Conservation (phyloP, 179 eudicot species). For the Beta lomatogona region DNA sequence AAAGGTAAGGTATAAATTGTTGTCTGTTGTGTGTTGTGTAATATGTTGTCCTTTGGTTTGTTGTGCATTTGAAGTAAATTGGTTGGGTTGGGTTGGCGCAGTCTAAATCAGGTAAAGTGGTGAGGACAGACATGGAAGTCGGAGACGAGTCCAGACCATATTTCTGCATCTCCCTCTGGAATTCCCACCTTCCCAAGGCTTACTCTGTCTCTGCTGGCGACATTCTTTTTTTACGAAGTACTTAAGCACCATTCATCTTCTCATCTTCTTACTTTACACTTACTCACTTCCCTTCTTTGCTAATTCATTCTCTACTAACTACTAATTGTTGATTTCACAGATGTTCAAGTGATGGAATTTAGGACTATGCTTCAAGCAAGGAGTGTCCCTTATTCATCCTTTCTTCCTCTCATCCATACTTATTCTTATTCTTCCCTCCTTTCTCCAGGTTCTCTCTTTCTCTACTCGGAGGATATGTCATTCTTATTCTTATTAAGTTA, state of each 20-base stretch:
- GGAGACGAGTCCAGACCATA: slow-evolving; percentile 77
- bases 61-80: too few species aligned
- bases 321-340: slow-evolving; percentile 31
- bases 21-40: too few species aligned
- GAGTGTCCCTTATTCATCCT: slow-evolving; percentile 58
- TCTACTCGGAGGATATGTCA: background rate
- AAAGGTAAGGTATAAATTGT: too few species aligned
- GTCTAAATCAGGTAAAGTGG: slow-evolving; percentile 56
- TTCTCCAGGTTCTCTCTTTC: slow-evolving; percentile 41
- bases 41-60: too few species aligned
- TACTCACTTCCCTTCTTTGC: background rate
- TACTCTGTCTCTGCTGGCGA: slow-evolving; percentile 52
- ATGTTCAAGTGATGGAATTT: slow-evolving; percentile 60
- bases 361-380: slow-evolving; percentile 62
- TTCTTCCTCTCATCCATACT: slow-evolving; percentile 54
- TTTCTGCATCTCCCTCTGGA: slow-evolving; percentile 76
- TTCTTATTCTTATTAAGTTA: background rate
- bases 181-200: slow-evolving; percentile 44
- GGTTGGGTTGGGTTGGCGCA: slow-evolving; percentile 36
- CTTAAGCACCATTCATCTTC: slow-evolving; percentile 14
- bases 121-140: slow-evolving; percentile 74
- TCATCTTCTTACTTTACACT: too few species aligned
- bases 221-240: slow-evolving; percentile 69
- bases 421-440: slow-evolving; percentile 37
- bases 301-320: too few species aligned